These are phyloP conservation scores for Gleditsia sinensis DNA, from an alignment of 306 rosid species.

Conservation along the genomic window DNA sequence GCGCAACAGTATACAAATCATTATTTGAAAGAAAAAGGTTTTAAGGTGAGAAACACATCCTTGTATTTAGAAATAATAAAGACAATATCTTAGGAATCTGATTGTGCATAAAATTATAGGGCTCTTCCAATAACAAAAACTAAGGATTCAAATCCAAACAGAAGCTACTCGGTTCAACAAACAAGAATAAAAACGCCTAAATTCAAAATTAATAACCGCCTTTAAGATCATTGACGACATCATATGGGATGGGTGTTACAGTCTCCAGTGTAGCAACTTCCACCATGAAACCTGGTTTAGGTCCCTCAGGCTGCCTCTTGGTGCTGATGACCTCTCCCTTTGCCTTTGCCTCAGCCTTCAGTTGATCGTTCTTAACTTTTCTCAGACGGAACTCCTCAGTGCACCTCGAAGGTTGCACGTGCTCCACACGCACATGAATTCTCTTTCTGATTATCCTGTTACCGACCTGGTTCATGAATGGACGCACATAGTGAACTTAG, in stretches of 20 bases:
- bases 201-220: conserved; percentile 71
- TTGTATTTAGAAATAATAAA: conserved; percentile 23
- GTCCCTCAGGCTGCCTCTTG: conserved; percentile 88
- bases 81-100: conserved; percentile 30
- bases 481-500: not conserved
- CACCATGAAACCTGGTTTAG: conserved; percentile 95
- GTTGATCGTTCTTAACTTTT: conserved; percentile 69
- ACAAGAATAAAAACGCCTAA: not conserved
- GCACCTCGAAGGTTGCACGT: conserved; percentile 84
- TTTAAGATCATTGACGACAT: conserved; percentile 93
- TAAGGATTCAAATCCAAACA: conserved; percentile 7
- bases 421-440: conserved; percentile 92
- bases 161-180: not conserved
- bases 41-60: not conserved
- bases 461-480: conserved; percentile 62
- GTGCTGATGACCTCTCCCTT: conserved; percentile 75
- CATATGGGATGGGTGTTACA: conserved; percentile 96
- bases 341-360: conserved; percentile 84
- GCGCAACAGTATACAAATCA: not conserved
- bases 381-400: conserved; percentile 74
- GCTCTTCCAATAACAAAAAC: conserved; percentile 12
- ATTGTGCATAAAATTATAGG: not conserved
- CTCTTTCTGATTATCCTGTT: conserved; percentile 81
- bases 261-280: conserved; percentile 89
- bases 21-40: not conserved